Base-by-base conservation (phyloP, 1,284 basidiomycete genomes). In the Crepidotus sp. region DNA sequence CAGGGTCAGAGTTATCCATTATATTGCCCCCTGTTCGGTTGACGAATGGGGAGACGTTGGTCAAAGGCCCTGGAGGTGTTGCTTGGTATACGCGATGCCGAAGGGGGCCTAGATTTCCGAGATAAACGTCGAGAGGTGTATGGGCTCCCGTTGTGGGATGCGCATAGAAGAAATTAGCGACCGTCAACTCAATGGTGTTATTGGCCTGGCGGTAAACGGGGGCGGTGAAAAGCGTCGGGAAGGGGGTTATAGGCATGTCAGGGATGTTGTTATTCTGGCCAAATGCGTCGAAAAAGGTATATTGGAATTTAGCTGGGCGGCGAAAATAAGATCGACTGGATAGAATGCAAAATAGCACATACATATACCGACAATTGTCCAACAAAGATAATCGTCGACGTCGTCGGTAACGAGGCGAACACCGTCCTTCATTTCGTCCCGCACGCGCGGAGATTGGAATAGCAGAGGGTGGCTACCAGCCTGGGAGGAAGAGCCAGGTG, bases 351-450 rank as follows among this genome's bases (percentile, higher is more conserved):
- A 41, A 40, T 41, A 57, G 49, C 8, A 76, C 90, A 65, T 65
- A 93, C 91, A 90, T 42, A 96, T 93, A 38, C 93, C 89, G 50
- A 93, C 89, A 53, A 97, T 92, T 7, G 90, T 92, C 93, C 93
- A 97, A 58, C 89, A 91, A 48, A 94, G 73, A 66, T 89, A 92
- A 59, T 97, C 93, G 58, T 95, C 90, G 10, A 96, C 89, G 61
- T 90, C 86, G 56, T 93, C 90, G 17, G 77, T 79, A 40, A 83
- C 73, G 22, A 76, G 63, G 37, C 74, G 76, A 32, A 76, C 70
- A 13, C 81, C 80, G 52, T 88, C 82, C 59, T 84, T 83, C 43
- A 79, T 62, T 57, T 88, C 83, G 47, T 85, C 83, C 27, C 77
- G 73, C 13, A 83, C 71, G 36, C 83, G 76, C 39, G 86, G 83